Conservation (phyloP, 805 yeast species). For the Henningerozyma blattae region DNA sequence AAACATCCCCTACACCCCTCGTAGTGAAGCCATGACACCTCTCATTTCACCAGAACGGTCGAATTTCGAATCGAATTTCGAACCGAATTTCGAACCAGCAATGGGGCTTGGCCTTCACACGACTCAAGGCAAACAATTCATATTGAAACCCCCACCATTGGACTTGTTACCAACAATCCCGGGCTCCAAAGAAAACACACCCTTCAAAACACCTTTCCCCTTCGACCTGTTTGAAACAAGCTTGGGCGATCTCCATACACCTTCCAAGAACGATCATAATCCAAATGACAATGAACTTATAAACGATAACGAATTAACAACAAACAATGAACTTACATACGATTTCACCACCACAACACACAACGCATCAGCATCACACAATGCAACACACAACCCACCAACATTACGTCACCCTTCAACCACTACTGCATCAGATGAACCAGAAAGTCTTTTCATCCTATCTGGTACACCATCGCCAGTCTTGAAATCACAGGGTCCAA, state of each 20-base stretch:
- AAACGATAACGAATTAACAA: too few relatives aligned
- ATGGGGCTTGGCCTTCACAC: conserved; percentile 12
- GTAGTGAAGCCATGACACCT: not conserved
- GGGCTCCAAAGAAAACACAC: conserved; percentile 20
- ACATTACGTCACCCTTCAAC: conserved; percentile 8
- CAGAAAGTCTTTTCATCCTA: conserved; percentile 25
- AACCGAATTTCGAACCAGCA: not conserved
- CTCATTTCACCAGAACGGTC: not conserved
- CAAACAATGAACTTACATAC: too few relatives aligned
- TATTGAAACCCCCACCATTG: conserved; percentile 9
- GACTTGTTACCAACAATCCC: conserved; percentile 19
- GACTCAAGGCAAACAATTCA: not conserved
- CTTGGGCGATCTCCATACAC: too few relatives aligned
- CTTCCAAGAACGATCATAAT: too few relatives aligned
- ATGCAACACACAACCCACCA: too few relatives aligned
- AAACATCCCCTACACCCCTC: not conserved
- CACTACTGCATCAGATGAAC: conserved; percentile 13
- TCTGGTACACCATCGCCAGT: conserved; percentile 36
- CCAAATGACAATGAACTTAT: too few relatives aligned
- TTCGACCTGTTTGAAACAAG: too few relatives aligned
- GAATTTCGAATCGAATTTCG: not conserved
- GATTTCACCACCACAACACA: too few relatives aligned
- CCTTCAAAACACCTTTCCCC: conserved; percentile 2
- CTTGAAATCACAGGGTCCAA: conserved; percentile 26
- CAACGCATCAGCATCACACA: too few relatives aligned